Percentiles rank a stretch among this genome's conserved stretches.
Evolutionary conservation across 176 grass and related monocot species (phyloP).

Genomic region (Saccharum officinarum): DNA sequence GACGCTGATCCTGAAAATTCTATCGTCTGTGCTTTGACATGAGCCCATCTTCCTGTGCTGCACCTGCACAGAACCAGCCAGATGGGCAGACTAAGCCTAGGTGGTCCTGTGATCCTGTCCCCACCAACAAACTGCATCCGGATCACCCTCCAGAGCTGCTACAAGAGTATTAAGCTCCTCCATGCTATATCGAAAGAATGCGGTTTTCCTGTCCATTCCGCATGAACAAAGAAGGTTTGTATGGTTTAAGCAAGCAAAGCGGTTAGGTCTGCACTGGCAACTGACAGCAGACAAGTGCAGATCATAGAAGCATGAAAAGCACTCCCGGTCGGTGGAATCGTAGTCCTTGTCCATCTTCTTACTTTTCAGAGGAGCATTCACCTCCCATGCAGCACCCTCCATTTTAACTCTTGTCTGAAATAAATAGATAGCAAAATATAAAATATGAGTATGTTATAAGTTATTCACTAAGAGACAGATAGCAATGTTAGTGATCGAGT

Average conservation of each 20-base stretch:
- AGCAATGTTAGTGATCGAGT: slow-evolving; percentile 23
- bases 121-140: slow-evolving; percentile 39
- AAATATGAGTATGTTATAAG: not conserved
- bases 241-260: slow-evolving; percentile 77
- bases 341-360: slow-evolving; percentile 66
- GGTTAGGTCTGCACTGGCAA: slow-evolving; percentile 73
- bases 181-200: slow-evolving; percentile 61
- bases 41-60: slow-evolving; percentile 29
- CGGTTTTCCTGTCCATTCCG: slow-evolving; percentile 47
- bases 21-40: slow-evolving; percentile 29
- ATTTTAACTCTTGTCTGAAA: slow-evolving; percentile 67
- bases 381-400: slow-evolving; percentile 52
- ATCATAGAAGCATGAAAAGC: slow-evolving; percentile 91
- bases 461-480: slow-evolving; percentile 14
- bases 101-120: slow-evolving; percentile 39
- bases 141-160: slow-evolving; percentile 69
- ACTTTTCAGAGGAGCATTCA: slow-evolving; percentile 25
- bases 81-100: slow-evolving; percentile 38
- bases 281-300: slow-evolving; percentile 76
- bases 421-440: not conserved
- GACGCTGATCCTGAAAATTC: not conserved
- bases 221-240: slow-evolving; percentile 69
- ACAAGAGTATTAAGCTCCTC: slow-evolving; percentile 73
- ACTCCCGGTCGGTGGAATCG: slow-evolving; percentile 78
- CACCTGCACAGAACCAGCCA: slow-evolving; percentile 22